Percentiles rank a stretch among this genome's conserved stretches.
These are phyloP conservation scores for Candida parachauliodes DNA, from an alignment of 805 yeast species.

Conservation along the genomic window DNA sequence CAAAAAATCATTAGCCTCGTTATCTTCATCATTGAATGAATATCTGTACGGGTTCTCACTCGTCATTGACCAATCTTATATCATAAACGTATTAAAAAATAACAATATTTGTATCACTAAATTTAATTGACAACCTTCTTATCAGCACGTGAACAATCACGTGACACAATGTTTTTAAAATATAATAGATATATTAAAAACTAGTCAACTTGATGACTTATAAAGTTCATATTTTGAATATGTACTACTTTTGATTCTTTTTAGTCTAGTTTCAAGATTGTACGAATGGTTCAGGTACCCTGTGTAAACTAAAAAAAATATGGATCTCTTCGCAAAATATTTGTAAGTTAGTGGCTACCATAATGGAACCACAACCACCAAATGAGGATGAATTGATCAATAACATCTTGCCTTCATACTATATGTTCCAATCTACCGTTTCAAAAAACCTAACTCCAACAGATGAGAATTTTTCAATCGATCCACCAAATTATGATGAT, in stretches of 20 bases:
- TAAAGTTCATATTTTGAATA: no score
- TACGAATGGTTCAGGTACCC: no score
- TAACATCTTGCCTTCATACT: slow-evolving; percentile 42
- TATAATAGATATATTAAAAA: no score
- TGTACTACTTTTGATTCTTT: no score
- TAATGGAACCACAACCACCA: slow-evolving; percentile 9
- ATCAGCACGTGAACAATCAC: slow-evolving; percentile 5
- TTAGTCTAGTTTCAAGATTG: no score
- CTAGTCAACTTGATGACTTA: no score
- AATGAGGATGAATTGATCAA: slow-evolving; percentile 21
- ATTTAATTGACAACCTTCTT: no score
- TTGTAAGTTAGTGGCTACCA: no score
- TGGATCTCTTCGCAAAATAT: slow-evolving; percentile 1
- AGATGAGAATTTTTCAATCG: slow-evolving; percentile 36
- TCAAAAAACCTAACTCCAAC: slow-evolving; percentile 33
- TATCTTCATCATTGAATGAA: slow-evolving; percentile 1
- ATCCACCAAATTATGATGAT: slow-evolving; percentile 34
- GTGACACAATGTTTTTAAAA: background rate
- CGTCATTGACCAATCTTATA: background rate
- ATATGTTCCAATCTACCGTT: slow-evolving; percentile 42
- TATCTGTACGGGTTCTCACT: slow-evolving; percentile 6
- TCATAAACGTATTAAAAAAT: no score
- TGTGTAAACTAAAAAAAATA: background rate
- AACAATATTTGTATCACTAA: no score
- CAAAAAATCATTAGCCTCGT: background rate